Percentiles rank a stretch among this genome's conserved stretches.
Evolutionary conservation across 1,284 basidiomycete species (phyloP).

Genomic region (Coniferiporia weirii): DNA sequence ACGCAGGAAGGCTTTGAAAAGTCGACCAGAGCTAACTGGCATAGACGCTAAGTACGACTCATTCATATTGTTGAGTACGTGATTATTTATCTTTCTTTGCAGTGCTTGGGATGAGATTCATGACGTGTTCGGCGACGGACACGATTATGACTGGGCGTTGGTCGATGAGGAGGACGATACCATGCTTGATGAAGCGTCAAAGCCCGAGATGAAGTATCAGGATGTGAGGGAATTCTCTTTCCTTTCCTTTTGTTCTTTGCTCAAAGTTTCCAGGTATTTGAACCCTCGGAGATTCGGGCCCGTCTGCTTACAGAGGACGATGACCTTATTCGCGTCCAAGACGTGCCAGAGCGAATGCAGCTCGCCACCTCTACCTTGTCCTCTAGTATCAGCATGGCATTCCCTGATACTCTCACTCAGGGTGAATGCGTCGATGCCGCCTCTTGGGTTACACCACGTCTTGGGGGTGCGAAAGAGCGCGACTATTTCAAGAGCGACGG

Average conservation of each 20-base stretch:
- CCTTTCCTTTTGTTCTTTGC: conserved; percentile 12
- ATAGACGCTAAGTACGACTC: conserved; percentile 72
- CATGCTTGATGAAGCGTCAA: conserved; percentile 54
- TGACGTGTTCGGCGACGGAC: conserved; percentile 95
- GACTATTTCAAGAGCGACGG: conserved; percentile 69
- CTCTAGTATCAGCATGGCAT: conserved; percentile 57
- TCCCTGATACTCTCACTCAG: conserved; percentile 62
- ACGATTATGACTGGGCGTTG: conserved; percentile 95
- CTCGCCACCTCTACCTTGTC: conserved; percentile 84
- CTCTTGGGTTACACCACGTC: conserved; percentile 82
- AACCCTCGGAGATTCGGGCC: conserved; percentile 93
- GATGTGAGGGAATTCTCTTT: conserved; percentile 57
- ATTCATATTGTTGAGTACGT: conserved; percentile 20
- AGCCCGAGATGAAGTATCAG: conserved; percentile 79
- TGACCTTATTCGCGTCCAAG: conserved; percentile 84
- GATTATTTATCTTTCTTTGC: conserved; percentile 17
- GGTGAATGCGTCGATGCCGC: conserved; percentile 79
- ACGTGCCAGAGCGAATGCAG: conserved; percentile 97
- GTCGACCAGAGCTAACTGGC: conserved; percentile 74
- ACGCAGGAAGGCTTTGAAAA: conserved; percentile 54
- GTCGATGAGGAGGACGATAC: conserved; percentile 68
- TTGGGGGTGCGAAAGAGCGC: conserved; percentile 75
- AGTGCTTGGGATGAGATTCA: conserved; percentile 97
- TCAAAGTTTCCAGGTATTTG: conserved; percentile 72
- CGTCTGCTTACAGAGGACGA: conserved; percentile 93